Conservation (phyloP, 495 filamentous ascomycete genomes). For the Xylaria nigripes region DNA sequence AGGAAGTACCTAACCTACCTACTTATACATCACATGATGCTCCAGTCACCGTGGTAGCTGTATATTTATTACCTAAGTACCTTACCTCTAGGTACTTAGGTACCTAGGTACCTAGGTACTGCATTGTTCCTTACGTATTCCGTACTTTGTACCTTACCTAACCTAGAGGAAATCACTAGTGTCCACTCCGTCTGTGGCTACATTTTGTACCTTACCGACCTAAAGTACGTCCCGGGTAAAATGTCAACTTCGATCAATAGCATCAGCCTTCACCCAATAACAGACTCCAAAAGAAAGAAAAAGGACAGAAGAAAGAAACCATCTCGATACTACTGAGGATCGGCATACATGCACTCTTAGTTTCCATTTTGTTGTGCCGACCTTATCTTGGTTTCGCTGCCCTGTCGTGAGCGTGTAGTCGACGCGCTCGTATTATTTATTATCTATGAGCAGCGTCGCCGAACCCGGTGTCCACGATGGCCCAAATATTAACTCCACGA, state of each 20-base stretch:
- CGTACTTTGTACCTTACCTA: not conserved
- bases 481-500: conserved; percentile 64
- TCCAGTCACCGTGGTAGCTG: too few species aligned
- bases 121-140: not conserved
- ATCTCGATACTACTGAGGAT: not conserved
- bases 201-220: not conserved
- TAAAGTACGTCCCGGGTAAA: not conserved
- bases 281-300: not conserved
- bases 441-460: not conserved
- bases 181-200: not conserved
- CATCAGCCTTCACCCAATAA: not conserved
- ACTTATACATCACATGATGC: too few species aligned
- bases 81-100: too few species aligned
- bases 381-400: not conserved
- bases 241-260: not conserved
- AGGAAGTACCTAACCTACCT: too few species aligned
- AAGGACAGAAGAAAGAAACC: not conserved
- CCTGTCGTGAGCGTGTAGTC: not conserved
- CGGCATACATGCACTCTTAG: not conserved
- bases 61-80: too few species aligned
- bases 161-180: not conserved
- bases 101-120: not conserved
- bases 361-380: not conserved
- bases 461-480: conserved; percentile 41
- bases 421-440: not conserved